Conservation (phyloP, 2,329 filamentous ascomycete species). For the Elsinoe fawcettii region DNA sequence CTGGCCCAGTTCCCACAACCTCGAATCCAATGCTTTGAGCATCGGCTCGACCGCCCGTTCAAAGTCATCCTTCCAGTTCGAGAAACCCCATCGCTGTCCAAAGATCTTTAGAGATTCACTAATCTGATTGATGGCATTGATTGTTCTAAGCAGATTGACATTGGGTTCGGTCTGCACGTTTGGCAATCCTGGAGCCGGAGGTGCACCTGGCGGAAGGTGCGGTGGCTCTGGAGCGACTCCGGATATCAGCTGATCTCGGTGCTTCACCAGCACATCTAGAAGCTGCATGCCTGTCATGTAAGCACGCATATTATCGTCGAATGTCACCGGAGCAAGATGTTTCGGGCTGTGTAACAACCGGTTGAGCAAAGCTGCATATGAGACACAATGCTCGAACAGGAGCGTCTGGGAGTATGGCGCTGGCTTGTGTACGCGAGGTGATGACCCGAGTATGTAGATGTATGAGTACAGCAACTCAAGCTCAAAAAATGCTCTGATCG, state of each 20-base stretch:
- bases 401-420: slow-evolving; percentile 69
- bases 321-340: slow-evolving; percentile 66
- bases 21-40: slow-evolving; percentile 35
- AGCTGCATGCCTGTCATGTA: slow-evolving; percentile 60
- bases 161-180: slow-evolving; percentile 25
- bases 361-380: slow-evolving; percentile 70
- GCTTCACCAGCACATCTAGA: slow-evolving; percentile 48
- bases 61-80: slow-evolving; percentile 44
- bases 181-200: slow-evolving; percentile 29
- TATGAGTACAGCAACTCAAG: slow-evolving; percentile 87
- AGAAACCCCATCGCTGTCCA: slow-evolving; percentile 42
- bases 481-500: slow-evolving; percentile 70
- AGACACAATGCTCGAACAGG: slow-evolving; percentile 77
- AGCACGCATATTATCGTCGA: slow-evolving; percentile 77
- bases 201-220: slow-evolving; percentile 31
- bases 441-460: slow-evolving; percentile 80
- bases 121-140: slow-evolving; percentile 42
- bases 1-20: slow-evolving; percentile 26
- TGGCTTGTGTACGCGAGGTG: slow-evolving; percentile 62
- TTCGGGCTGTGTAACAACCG: slow-evolving; percentile 54
- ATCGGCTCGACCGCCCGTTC: slow-evolving; percentile 37
- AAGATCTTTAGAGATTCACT: slow-evolving; percentile 39
- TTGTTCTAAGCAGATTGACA: slow-evolving; percentile 35
- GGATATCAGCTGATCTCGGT: slow-evolving; percentile 40
- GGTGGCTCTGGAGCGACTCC: slow-evolving; percentile 35